Percentiles rank a stretch among this genome's conserved stretches.
Evolutionary conservation across 495 filamentous ascomycete genomes (phyloP).

Genomic region (Penicillium longicatenatum): DNA sequence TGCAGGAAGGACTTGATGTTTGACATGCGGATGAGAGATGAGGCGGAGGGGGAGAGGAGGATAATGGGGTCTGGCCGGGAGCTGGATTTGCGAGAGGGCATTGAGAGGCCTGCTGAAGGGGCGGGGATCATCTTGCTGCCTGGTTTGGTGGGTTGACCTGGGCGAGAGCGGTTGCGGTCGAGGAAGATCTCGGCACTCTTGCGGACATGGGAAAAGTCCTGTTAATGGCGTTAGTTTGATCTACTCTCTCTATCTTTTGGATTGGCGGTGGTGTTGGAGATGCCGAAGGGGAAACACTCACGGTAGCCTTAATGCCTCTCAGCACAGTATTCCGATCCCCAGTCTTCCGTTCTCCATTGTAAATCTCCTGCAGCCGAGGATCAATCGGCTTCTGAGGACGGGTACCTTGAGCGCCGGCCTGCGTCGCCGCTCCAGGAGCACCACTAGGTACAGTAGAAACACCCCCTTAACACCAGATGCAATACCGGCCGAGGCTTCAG

Average conservation of each 20-base stretch:
- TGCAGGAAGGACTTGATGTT: constrained; percentile 97
- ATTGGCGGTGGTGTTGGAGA: not conserved
- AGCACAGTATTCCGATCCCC: constrained; percentile 89
- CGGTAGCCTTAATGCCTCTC: constrained; percentile 85
- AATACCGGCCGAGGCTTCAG: constrained; percentile 39
- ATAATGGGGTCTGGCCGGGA: constrained; percentile 91
- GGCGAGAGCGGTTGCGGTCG: constrained; percentile 54
- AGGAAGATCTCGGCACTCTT: constrained; percentile 84
- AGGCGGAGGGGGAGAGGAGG: constrained; percentile 96
- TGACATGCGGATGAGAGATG: constrained; percentile 92
- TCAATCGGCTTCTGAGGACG: constrained; percentile 64
- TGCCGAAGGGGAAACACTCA: constrained; percentile 44
- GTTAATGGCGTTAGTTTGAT: not conserved
- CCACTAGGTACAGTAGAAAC: constrained; percentile 41
- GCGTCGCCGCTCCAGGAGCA: constrained; percentile 49
- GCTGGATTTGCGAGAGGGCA: constrained; percentile 49
- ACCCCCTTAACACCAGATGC: constrained; percentile 47
- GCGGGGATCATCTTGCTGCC: constrained; percentile 42
- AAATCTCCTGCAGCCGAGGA: constrained; percentile 81
- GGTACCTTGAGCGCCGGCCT: constrained; percentile 52
- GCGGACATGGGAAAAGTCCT: constrained; percentile 96
- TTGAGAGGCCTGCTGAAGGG: constrained; percentile 45
- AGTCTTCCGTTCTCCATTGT: constrained; percentile 85
- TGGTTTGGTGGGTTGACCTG: constrained; percentile 44
- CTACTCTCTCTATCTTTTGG: not conserved